A percentile compares a stretch with the other conserved stretches of the same genome.
Evolutionary conservation across 371 early-diverging fungal species (phyloP).

Genomic region (Caulochytrium protostelioides): DNA sequence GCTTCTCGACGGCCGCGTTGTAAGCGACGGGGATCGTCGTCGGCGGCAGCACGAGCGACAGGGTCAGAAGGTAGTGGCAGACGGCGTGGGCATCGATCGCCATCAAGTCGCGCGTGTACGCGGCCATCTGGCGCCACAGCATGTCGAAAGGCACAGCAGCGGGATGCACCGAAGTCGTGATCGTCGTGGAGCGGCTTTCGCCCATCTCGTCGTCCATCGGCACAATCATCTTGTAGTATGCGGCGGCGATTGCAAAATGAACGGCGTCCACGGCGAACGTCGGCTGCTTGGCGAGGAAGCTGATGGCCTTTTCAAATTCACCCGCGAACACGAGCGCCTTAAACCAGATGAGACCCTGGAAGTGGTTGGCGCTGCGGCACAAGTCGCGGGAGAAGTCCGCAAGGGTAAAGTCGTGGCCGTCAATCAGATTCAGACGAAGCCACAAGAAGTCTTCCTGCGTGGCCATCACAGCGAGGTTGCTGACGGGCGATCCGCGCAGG

Average conservation of each 20-base stretch:
- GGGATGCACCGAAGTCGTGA: slow-evolving; percentile 6
- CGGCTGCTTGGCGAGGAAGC: slow-evolving; percentile 30
- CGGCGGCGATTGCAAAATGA: slow-evolving; percentile 66
- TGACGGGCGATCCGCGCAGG: too few relatives aligned
- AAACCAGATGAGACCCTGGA: slow-evolving; percentile 52
- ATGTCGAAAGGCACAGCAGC: too few relatives aligned
- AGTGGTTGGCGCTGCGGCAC: slow-evolving; percentile 39
- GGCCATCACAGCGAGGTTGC: slow-evolving; percentile 23
- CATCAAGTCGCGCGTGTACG: too few relatives aligned
- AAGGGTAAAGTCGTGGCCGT: slow-evolving; percentile 41
- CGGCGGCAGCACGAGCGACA: too few relatives aligned
- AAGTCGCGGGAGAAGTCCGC: slow-evolving; percentile 38
- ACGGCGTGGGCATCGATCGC: too few relatives aligned
- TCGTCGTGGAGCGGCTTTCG: slow-evolving; percentile 7
- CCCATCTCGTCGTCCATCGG: background rate
- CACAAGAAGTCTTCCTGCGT: slow-evolving; percentile 69
- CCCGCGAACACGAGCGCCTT: slow-evolving; percentile 54
- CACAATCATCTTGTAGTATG: slow-evolving; percentile 23
- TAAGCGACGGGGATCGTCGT: too few relatives aligned
- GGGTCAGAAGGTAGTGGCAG: too few relatives aligned
- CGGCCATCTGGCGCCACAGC: too few relatives aligned
- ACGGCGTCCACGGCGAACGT: slow-evolving; percentile 53
- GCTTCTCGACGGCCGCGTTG: too few relatives aligned
- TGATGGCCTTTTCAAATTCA: slow-evolving; percentile 73
- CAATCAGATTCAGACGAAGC: slow-evolving; percentile 45